Evolutionary conservation across 2,329 filamentous ascomycete species (phyloP).

Genomic region (Lecanicillium sp.): DNA sequence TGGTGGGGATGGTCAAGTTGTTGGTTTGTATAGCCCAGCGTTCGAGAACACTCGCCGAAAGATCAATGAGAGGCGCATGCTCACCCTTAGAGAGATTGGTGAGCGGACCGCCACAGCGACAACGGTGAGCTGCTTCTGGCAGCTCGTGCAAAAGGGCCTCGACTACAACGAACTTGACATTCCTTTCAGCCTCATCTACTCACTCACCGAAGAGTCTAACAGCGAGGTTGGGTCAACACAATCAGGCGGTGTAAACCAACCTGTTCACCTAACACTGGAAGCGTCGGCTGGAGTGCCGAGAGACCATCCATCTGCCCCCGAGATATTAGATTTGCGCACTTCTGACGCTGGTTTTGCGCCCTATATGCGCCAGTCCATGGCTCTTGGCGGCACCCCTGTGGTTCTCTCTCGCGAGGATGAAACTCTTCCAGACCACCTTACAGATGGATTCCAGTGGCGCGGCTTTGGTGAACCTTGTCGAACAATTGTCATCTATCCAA

Average conservation of each 20-base stretch:
- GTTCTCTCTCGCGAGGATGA: slow-evolving; percentile 60
- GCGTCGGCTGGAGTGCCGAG: slow-evolving; percentile 61
- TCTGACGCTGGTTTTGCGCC: slow-evolving; percentile 68
- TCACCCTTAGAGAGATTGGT: slow-evolving; percentile 69
- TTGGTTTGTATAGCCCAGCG: slow-evolving; percentile 70
- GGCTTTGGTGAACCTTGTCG: slow-evolving; percentile 65
- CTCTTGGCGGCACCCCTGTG: slow-evolving; percentile 55
- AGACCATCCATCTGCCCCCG: slow-evolving; percentile 53
- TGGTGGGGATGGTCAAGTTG: slow-evolving; percentile 64
- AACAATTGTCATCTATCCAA: slow-evolving; percentile 68
- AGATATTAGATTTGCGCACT: slow-evolving; percentile 58
- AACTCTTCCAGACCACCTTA: slow-evolving; percentile 55
- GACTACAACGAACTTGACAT: slow-evolving; percentile 69
- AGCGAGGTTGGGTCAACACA: slow-evolving; percentile 66
- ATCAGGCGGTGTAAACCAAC: slow-evolving; percentile 54
- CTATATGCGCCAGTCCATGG: slow-evolving; percentile 68
- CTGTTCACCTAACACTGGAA: slow-evolving; percentile 61
- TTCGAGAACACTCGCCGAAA: slow-evolving; percentile 77
- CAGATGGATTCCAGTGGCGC: slow-evolving; percentile 61
- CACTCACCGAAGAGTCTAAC: slow-evolving; percentile 61
- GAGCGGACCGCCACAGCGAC: slow-evolving; percentile 67
- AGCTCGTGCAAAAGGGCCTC: slow-evolving; percentile 58
- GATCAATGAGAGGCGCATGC: slow-evolving; percentile 72
- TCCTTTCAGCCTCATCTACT: slow-evolving; percentile 72
- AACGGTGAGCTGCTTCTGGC: slow-evolving; percentile 68